These are phyloP conservation scores for Lactifluus rugatus DNA, from an alignment of 768 basidiomycete species.

Conservation along the genomic window DNA sequence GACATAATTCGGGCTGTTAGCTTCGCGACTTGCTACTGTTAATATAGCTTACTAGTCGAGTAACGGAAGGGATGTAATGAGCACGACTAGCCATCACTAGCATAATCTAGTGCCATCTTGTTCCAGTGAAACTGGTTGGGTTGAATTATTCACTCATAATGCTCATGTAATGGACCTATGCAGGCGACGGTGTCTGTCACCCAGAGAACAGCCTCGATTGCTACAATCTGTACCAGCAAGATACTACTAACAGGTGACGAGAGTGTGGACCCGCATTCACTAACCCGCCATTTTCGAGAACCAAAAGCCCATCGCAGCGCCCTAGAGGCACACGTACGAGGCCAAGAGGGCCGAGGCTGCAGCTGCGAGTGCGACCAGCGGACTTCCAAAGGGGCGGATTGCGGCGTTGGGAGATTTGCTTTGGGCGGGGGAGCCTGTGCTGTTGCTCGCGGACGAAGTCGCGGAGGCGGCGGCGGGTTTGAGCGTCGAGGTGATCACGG, in stretches of 20 bases:
- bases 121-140: too few species aligned
- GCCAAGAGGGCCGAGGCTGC: not conserved
- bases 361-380: not conserved
- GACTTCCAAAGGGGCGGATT: not conserved
- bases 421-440: not conserved
- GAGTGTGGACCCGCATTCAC: not conserved
- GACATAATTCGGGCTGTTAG: not conserved
- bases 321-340: conserved; percentile 4
- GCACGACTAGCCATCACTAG: not conserved
- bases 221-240: not conserved
- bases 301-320: not conserved
- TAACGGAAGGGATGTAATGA: not conserved
- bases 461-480: conserved; percentile 13
- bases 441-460: not conserved
- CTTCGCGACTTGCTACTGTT: not conserved
- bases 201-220: not conserved
- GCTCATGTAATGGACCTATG: too few species aligned
- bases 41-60: conserved; percentile 8
- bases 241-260: too few species aligned
- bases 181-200: not conserved
- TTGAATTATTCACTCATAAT: too few species aligned
- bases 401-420: not conserved
- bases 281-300: not conserved
- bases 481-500: conserved; percentile 57
- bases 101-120: too few species aligned